Evolutionary conservation across 2,329 filamentous ascomycete species (phyloP).

Genomic region (Fusarium sp.): DNA sequence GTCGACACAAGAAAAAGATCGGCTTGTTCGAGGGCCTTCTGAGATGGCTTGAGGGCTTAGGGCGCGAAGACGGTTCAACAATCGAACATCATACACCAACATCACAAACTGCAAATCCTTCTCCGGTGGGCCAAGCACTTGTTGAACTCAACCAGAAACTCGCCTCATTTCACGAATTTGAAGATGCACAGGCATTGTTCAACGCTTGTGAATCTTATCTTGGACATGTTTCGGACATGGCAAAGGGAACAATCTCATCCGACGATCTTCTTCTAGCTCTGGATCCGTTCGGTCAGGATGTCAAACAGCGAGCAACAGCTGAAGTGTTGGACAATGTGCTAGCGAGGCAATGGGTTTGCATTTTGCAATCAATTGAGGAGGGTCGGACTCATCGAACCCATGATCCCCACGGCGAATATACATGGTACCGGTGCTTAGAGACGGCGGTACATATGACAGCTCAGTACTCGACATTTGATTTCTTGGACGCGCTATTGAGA

Average conservation of each 20-base stretch:
- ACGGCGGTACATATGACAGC: conserved; percentile 22
- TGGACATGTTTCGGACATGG: conserved; percentile 15
- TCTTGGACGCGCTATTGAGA: conserved; percentile 31
- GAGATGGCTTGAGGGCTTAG: conserved; percentile 47
- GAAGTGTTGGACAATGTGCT: conserved; percentile 24
- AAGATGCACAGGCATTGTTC: conserved; percentile 12
- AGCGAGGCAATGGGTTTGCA: conserved; percentile 20
- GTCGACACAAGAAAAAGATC: conserved; percentile 45
- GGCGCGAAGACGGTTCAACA: conserved; percentile 4
- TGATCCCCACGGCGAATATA: conserved; percentile 21
- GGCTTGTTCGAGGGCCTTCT: conserved; percentile 50
- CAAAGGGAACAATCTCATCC: conserved; percentile 20
- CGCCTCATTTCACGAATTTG: not conserved
- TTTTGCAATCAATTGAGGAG: conserved; percentile 30
- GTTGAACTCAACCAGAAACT: conserved; percentile 13
- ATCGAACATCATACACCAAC: not conserved
- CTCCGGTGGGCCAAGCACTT: conserved; percentile 1
- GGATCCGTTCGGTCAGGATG: conserved; percentile 35
- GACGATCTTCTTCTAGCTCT: conserved; percentile 38
- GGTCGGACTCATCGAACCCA: conserved; percentile 4
- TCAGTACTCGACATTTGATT: conserved; percentile 29
- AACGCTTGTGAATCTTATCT: conserved; percentile 24
- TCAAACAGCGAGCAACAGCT: conserved; percentile 6
- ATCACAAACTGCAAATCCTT: conserved; percentile 1
- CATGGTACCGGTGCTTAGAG: conserved; percentile 36